phyloP scores from a whole-genome alignment of 2,329 filamentous ascomycete species.

The Pseudogymnoascus sp. region DNA sequence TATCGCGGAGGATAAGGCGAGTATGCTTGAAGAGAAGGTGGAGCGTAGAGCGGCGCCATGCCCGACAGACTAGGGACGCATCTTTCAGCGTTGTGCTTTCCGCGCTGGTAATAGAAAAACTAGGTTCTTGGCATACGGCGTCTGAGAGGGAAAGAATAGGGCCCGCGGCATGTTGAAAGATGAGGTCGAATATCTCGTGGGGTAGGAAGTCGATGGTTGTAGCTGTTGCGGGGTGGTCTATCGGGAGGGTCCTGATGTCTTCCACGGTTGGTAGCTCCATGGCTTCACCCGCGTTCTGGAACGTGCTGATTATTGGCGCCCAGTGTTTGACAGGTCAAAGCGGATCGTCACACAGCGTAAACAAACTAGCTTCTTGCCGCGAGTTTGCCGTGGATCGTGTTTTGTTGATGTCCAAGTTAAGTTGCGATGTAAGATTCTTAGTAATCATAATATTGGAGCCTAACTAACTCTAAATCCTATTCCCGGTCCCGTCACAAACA shows the following conservation, averaged over 20 bases:
- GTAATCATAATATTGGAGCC: background rate
- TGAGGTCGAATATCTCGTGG: slow-evolving; percentile 53
- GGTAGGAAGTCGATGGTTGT: slow-evolving; percentile 40
- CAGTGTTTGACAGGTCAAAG: background rate
- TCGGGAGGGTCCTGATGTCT: too few relatives aligned
- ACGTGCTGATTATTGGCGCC: background rate
- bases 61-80: slow-evolving; percentile 46
- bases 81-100: slow-evolving; percentile 45
- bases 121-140: slow-evolving; percentile 45
- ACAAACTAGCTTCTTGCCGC: background rate
- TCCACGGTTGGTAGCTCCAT: background rate
- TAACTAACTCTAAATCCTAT: background rate
- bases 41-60: slow-evolving; percentile 47
- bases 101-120: slow-evolving; percentile 36
- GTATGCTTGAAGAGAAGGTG: slow-evolving; percentile 54
- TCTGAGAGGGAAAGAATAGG: slow-evolving; percentile 43
- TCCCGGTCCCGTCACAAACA: background rate
- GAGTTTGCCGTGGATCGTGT: too few relatives aligned
- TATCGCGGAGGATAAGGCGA: slow-evolving; percentile 32
- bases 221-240: background rate
- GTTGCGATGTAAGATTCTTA: background rate
- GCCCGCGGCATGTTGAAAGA: slow-evolving; percentile 49
- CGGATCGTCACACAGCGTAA: background rate
- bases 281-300: background rate
- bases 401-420: background rate